These are phyloP conservation scores for Saccharum hybrid DNA, from an alignment of 202 grass and related monocot genomes.

Conservation along the genomic window DNA sequence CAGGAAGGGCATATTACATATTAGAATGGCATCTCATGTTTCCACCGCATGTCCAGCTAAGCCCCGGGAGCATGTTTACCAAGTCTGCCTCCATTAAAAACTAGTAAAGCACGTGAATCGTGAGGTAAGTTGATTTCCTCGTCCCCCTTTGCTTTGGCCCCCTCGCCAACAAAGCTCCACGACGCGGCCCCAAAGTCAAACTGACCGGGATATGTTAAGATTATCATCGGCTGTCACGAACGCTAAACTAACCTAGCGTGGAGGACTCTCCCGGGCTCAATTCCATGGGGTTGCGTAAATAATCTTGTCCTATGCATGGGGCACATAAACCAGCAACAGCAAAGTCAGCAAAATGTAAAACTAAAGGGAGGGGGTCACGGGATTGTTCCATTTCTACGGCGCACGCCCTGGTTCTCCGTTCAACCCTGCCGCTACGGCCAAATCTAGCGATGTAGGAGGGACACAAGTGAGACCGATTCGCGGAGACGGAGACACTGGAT, in stretches of 20 bases:
- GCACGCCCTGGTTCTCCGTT: not conserved
- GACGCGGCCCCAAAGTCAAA: conserved; percentile 38
- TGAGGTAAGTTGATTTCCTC: not conserved
- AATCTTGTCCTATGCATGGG: conserved; percentile 18
- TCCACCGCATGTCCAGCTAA: conserved; percentile 24
- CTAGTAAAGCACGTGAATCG: not conserved
- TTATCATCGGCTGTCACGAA: not conserved
- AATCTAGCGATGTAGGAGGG: conserved; percentile 6
- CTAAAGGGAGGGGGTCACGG: not conserved
- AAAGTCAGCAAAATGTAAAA: not conserved
- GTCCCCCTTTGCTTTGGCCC: no score
- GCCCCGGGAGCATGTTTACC: conserved; percentile 17
- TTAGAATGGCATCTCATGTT: not conserved
- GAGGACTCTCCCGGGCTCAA: conserved; percentile 14
- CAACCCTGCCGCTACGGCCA: not conserved
- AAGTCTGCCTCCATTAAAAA: conserved; percentile 15
- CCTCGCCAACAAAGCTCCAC: conserved; percentile 34
- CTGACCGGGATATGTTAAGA: conserved; percentile 43
- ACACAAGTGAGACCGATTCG: not conserved
- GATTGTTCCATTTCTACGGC: conserved; percentile 13
- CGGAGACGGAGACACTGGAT: not conserved
- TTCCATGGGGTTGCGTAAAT: conserved; percentile 21
- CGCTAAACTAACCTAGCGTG: not conserved
- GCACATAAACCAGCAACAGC: conserved; percentile 1
- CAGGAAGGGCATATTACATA: not conserved